phyloP scores from a whole-genome alignment of 306 rosid genomes.

The Cucurbita pepo region DNA sequence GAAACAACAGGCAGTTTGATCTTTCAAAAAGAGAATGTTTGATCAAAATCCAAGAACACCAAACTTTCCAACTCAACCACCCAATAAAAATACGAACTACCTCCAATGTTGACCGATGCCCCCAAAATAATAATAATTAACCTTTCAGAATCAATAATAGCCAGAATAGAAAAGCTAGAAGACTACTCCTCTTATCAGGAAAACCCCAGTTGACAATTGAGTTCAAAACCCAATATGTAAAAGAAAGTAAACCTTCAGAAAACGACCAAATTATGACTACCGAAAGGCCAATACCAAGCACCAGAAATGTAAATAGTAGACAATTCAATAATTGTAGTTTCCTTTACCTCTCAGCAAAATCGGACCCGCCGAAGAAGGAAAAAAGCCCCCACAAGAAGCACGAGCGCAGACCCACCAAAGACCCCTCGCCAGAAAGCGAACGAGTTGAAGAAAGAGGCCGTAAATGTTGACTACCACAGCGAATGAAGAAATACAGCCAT shows the following conservation, averaged over 20 bases:
- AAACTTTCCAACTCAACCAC: constrained; percentile 5
- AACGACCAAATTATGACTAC: constrained; percentile 18
- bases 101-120: constrained; percentile 19
- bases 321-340: constrained; percentile 2
- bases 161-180: neutral
- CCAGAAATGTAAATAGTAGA: neutral
- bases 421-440: neutral
- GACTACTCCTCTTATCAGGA: neutral
- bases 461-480: constrained; percentile 28
- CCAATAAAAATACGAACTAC: constrained; percentile 1
- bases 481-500: neutral
- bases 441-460: constrained; percentile 8
- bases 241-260: too few relatives aligned
- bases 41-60: neutral
- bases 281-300: neutral
- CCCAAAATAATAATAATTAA: neutral
- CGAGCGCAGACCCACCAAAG: constrained; percentile 16
- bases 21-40: neutral
- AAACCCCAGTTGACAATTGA: neutral
- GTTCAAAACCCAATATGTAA: too few relatives aligned
- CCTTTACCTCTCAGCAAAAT: constrained; percentile 15
- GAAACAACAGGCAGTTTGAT: neutral
- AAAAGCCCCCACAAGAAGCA: constrained; percentile 10
- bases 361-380: constrained; percentile 8
- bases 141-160: neutral